These are phyloP conservation scores for Amanita polypyramis DNA, from an alignment of 768 basidiomycete genomes.

Conservation along the genomic window DNA sequence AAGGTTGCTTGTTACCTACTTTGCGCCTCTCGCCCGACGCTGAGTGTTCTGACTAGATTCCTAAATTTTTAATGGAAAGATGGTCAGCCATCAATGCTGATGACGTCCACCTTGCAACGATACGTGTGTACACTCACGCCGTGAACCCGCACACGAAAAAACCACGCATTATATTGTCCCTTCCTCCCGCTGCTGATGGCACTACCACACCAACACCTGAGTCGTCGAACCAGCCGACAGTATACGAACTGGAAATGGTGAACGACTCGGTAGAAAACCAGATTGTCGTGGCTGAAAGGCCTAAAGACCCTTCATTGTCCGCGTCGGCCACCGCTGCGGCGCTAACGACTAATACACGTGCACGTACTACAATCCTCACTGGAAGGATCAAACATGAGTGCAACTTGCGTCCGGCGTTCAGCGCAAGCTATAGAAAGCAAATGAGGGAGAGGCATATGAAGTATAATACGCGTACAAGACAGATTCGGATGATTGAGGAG, in stretches of 20 bases:
- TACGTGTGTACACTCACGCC: slow-evolving; percentile 63
- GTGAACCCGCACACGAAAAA: slow-evolving; percentile 31
- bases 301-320: slow-evolving; percentile 45
- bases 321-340: slow-evolving; percentile 24
- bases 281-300: slow-evolving; percentile 74
- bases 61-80: slow-evolving; percentile 75
- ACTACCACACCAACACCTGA: neutral
- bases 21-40: neutral
- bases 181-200: slow-evolving; percentile 29
- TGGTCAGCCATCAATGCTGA: slow-evolving; percentile 73
- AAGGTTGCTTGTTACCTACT: slow-evolving; percentile 41
- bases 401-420: slow-evolving; percentile 59
- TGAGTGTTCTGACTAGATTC: slow-evolving; percentile 40
- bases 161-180: slow-evolving; percentile 55
- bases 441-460: slow-evolving; percentile 57
- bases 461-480: slow-evolving; percentile 56
- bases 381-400: slow-evolving; percentile 79
- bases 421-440: slow-evolving; percentile 56
- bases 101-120: slow-evolving; percentile 72
- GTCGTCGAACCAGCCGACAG: slow-evolving; percentile 33
- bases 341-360: slow-evolving; percentile 39
- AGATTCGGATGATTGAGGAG: slow-evolving; percentile 69
- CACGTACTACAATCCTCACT: slow-evolving; percentile 69
- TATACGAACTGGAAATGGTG: slow-evolving; percentile 85
- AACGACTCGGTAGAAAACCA: slow-evolving; percentile 80